These are phyloP conservation scores for Kluyveromyces lactis DNA, from an alignment of 805 yeast genomes.

Conservation along the genomic window DNA sequence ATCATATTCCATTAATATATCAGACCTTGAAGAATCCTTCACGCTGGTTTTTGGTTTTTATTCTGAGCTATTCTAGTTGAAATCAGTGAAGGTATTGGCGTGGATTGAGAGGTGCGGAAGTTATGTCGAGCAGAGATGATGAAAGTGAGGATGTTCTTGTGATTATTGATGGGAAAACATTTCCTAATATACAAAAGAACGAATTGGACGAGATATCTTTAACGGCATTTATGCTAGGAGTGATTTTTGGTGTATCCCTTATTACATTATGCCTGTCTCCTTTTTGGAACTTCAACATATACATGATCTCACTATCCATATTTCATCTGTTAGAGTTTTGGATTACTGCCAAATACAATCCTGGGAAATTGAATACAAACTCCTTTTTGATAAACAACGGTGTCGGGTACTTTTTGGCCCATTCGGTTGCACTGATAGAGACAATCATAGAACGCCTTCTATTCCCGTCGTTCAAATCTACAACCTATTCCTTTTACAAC, in stretches of 20 bases:
- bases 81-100: no score
- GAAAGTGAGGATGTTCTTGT: conserved; percentile 7
- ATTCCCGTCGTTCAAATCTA: conserved; percentile 32
- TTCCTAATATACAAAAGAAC: conserved; percentile 32
- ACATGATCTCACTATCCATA: conserved; percentile 41
- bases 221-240: conserved; percentile 40
- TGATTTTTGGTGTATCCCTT: conserved; percentile 32
- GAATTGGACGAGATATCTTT: conserved; percentile 36
- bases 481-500: conserved; percentile 3
- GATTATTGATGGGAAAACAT: conserved; percentile 8
- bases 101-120: no score
- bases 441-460: conserved; percentile 34
- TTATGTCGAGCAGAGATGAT: neutral
- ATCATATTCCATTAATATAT: no score
- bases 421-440: conserved; percentile 46
- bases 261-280: conserved; percentile 22
- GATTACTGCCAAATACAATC: conserved; percentile 69
- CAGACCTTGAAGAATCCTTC: no score
- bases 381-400: conserved; percentile 67
- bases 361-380: conserved; percentile 54
- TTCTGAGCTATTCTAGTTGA: no score
- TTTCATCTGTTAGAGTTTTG: conserved; percentile 83
- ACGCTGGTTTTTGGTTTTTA: no score
- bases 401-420: conserved; percentile 47
- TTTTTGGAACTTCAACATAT: conserved; percentile 36